Base-by-base conservation (phyloP, 768 basidiomycete genomes). In the Trametes cinnabarina region DNA sequence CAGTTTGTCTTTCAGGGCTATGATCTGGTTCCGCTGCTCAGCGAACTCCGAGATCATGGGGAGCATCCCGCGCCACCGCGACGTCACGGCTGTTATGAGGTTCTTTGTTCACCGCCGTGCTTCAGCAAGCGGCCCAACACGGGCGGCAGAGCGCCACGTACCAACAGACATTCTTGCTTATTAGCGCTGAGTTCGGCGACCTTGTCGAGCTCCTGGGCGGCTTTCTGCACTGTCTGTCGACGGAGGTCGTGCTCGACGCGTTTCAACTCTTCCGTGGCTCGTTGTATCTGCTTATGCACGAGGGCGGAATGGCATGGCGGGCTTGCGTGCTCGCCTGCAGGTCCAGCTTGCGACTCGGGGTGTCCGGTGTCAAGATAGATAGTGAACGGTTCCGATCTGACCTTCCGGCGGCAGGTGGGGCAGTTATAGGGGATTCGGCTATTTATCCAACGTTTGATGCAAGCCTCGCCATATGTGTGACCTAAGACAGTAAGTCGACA, bases 31-130 rank as follows among this genome's bases (percentile, higher is more conserved):
- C 2, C 51, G 51, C 30, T 55, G 42, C 0, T 19, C n/a, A 12
- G 32, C 40, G 10, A 55, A 22, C 15, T 26, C 34, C 3, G 25
- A 12, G 41, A 60, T 34, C 6, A 51, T 11, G 2, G 58, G 34
- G 9, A 50, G 41, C 53, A 60, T 55, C 12, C 47, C 53, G 12
- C 54, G 53, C 53, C 53, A 55, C 6, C 59, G 53, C 35, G n/a
- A 49, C 1, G 54, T 30, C 1, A 60, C 59, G 6, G 59, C 59
- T 2, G 43, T 23, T 6, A 60, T 8, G 43, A 60, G 59, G 22
- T 14, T 5, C 54, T 60, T n/a, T 3, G n/a, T 3, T 20, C 1
- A 5, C 12, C 2, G 10, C 4, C 26, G 47, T 39, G 1, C n/a
- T 20, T 14, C 15, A n/a, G 9, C 39, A 37, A 15, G 23, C 20